These are phyloP conservation scores for Quercus engelmannii DNA, from an alignment of 306 rosid genomes.

Conservation along the genomic window DNA sequence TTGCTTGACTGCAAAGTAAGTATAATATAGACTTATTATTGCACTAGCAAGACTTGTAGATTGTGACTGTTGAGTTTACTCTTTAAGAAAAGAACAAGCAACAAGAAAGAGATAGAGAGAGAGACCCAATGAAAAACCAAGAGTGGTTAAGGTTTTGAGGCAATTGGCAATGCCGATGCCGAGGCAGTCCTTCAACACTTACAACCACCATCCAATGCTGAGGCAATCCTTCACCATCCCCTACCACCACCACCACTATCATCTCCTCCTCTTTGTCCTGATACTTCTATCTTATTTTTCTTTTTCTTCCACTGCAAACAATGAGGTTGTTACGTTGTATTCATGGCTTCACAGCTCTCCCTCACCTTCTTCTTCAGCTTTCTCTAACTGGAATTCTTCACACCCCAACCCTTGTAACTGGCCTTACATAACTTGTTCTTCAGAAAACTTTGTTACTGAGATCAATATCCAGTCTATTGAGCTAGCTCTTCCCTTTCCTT, in stretches of 20 bases:
- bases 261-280: conserved; percentile 20
- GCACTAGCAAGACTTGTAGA: conserved; percentile 14
- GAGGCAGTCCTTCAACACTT: conserved; percentile 46
- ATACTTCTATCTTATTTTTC: conserved; percentile 7
- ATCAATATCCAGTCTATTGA: conserved; percentile 49
- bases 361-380: conserved; percentile 20
- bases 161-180: conserved; percentile 69
- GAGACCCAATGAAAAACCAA: conserved; percentile 61
- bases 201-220: conserved; percentile 58
- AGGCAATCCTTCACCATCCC: conserved; percentile 35
- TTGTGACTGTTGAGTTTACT: not conserved
- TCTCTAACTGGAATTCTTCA: conserved; percentile 53
- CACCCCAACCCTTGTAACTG: conserved; percentile 69
- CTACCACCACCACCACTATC: conserved; percentile 24
- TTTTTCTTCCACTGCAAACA: conserved; percentile 27
- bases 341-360: conserved; percentile 61
- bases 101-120: conserved; percentile 2
- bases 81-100: conserved; percentile 27
- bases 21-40: conserved; percentile 17
- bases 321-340: conserved; percentile 48
- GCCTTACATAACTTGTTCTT: conserved; percentile 68
- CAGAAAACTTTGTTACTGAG: conserved; percentile 48
- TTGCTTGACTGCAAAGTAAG: conserved; percentile 53
- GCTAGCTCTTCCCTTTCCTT: conserved; percentile 64
- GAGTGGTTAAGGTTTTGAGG: conserved; percentile 64